These are phyloP conservation scores for Cadophora sp. DNA, from an alignment of 2,329 filamentous ascomycete genomes.

Conservation along the genomic window DNA sequence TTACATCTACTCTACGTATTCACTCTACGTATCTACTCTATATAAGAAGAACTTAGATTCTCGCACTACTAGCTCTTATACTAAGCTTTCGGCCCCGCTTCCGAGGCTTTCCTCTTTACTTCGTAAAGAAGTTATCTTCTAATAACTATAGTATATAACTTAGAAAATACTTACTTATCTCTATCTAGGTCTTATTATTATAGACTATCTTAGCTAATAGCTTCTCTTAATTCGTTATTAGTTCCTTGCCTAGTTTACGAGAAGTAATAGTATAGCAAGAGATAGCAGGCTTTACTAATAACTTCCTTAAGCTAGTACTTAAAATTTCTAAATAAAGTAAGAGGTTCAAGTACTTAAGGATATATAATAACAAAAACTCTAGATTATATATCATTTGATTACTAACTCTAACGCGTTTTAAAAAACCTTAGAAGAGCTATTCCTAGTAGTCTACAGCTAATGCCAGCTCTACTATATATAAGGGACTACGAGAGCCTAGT, in stretches of 20 bases:
- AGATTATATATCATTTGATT: conserved; percentile 27
- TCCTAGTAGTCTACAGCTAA: conserved; percentile 31
- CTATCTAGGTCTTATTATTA: conserved; percentile 28
- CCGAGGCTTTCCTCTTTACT: conserved; percentile 20
- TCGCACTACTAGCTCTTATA: conserved; percentile 17
- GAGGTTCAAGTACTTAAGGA: conserved; percentile 24
- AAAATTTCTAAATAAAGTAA: conserved; percentile 24
- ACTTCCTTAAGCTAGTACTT: conserved; percentile 18
- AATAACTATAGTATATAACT: conserved; percentile 23
- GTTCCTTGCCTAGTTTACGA: conserved; percentile 14
- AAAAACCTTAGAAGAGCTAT: conserved; percentile 33
- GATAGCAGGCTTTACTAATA: conserved; percentile 19
- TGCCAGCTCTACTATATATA: conserved; percentile 20
- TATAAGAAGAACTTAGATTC: no score
- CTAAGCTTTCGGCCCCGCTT: conserved; percentile 25
- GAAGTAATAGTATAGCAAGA: conserved; percentile 8
- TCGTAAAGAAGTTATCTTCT: conserved; percentile 13
- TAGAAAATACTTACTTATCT: conserved; percentile 25
- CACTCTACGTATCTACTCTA: no score
- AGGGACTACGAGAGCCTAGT: conserved; percentile 27
- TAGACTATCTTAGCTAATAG: conserved; percentile 28
- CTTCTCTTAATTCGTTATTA: conserved; percentile 23
- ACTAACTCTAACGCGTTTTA: conserved; percentile 30
- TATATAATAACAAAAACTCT: conserved; percentile 24
- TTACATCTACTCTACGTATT: no score